phyloP scores from a whole-genome alignment of 768 basidiomycete genomes.

The Boletus tylopilopsis region DNA sequence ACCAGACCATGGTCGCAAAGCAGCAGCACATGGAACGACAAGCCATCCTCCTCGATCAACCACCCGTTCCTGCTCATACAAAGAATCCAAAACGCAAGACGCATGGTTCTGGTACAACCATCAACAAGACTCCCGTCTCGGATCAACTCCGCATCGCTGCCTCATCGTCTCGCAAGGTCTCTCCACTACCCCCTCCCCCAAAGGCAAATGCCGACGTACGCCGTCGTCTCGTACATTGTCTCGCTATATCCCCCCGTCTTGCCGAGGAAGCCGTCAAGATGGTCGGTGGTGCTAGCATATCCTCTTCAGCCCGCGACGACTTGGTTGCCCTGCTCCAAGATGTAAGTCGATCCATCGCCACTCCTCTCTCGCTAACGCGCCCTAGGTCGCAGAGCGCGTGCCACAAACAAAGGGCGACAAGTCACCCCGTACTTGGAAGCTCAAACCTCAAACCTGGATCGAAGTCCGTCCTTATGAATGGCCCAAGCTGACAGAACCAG shows the following conservation, averaged over 20 bases:
- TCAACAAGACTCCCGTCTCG: conserved; percentile 26
- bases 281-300: conserved; percentile 42
- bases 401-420: conserved; percentile 35
- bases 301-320: conserved; percentile 36
- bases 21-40: conserved; percentile 47
- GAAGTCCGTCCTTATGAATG: conserved; percentile 71
- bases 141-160: conserved; percentile 29
- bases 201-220: conserved; percentile 24
- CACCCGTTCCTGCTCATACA: conserved; percentile 28
- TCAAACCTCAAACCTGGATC: conserved; percentile 57
- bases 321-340: conserved; percentile 48
- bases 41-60: conserved; percentile 40
- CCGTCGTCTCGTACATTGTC: conserved; percentile 46
- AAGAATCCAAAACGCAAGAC: conserved; percentile 45
- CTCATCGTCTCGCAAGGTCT: conserved; percentile 27
- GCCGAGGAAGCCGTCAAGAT: conserved; percentile 35
- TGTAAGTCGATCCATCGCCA: conserved; percentile 31
- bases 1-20: conserved; percentile 43
- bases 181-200: conserved; percentile 25
- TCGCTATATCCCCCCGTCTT: conserved; percentile 48
- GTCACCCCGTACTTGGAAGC: conserved; percentile 43
- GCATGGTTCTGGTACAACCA: conserved; percentile 25
- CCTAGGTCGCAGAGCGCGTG: conserved; percentile 44
- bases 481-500: conserved; percentile 44
- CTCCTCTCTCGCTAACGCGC: background rate